A percentile compares a stretch with the other conserved stretches of the same genome.
phyloP scores from a whole-genome alignment of 371 early-diverging fungal species.

The Mucor plumbeus region DNA sequence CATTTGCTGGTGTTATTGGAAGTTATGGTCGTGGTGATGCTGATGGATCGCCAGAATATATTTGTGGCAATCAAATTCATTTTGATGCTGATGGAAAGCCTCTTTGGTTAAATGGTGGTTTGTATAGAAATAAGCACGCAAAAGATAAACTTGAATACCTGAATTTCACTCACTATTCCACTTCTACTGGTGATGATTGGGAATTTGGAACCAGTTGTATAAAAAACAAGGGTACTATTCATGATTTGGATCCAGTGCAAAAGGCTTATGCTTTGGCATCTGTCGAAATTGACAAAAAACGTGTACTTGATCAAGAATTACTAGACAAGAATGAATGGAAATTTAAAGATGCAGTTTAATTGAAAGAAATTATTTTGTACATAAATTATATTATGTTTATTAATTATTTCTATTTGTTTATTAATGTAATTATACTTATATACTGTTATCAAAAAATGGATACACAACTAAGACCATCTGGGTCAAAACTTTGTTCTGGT shows the following conservation, averaged over 20 bases:
- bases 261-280: constrained; percentile 20
- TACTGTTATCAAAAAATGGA: constrained; percentile 12
- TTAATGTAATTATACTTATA: too few species aligned
- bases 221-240: constrained; percentile 29
- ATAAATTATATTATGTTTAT: background rate
- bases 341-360: constrained; percentile 2
- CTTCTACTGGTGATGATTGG: constrained; percentile 34
- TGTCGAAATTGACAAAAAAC: constrained; percentile 24
- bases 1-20: constrained; percentile 60
- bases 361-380: background rate
- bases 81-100: constrained; percentile 37
- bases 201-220: constrained; percentile 35
- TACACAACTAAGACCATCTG: constrained; percentile 37
- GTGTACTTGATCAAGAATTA: constrained; percentile 20
- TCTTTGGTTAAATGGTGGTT: constrained; percentile 57
- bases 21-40: constrained; percentile 42
- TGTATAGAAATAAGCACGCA: constrained; percentile 49
- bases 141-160: constrained; percentile 31
- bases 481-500: constrained; percentile 42
- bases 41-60: constrained; percentile 39
- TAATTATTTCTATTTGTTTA: too few species aligned
- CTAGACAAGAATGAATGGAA: constrained; percentile 24
- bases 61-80: constrained; percentile 60
- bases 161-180: constrained; percentile 32
- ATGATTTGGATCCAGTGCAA: constrained; percentile 12